Percentiles rank a stretch among this genome's conserved stretches.
phyloP scores from a whole-genome alignment of 208 protist genomes.

The Vickermania ingenoplastis region DNA sequence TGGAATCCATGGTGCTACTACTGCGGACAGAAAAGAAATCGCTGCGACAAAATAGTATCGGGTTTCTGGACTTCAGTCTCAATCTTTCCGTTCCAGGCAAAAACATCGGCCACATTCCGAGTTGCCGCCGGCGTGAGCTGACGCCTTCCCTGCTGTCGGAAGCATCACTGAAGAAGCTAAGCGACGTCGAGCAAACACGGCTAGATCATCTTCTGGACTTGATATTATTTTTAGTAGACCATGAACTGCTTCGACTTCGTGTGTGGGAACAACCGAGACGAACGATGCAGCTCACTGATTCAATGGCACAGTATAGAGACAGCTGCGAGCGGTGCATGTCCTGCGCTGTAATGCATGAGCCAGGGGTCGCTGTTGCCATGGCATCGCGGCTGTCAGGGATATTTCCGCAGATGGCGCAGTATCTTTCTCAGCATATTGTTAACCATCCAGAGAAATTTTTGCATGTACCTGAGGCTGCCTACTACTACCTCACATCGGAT shows the following conservation, averaged over 20 bases:
- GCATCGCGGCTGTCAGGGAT: conserved; percentile 23
- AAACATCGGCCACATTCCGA: too few species aligned
- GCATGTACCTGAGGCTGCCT: conserved; percentile 44
- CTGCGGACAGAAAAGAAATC: conserved; percentile 29
- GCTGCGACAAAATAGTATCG: conserved; percentile 19
- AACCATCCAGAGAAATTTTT: conserved; percentile 35
- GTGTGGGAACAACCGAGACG: conserved; percentile 62
- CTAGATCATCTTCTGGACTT: conserved; percentile 36
- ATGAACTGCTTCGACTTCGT: conserved; percentile 56
- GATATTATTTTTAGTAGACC: conserved; percentile 43
- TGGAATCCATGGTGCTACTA: conserved; percentile 39
- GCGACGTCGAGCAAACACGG: conserved; percentile 27
- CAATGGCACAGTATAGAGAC: too few species aligned
- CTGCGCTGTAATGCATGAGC: conserved; percentile 44
- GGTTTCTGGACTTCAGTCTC: conserved; percentile 53
- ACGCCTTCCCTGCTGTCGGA: too few species aligned
- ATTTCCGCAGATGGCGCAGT: too few species aligned
- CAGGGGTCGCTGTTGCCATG: conserved; percentile 54
- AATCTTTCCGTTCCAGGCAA: neutral
- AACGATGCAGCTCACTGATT: conserved; percentile 18
- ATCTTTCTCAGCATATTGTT: too few species aligned
- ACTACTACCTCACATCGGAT: conserved; percentile 61
- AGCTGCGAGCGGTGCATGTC: conserved; percentile 21
- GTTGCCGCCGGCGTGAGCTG: too few species aligned
- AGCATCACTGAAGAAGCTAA: too few species aligned